Evolutionary conservation across 495 filamentous ascomycete species (phyloP).

Genomic region (Beverwykella pulmonaria): DNA sequence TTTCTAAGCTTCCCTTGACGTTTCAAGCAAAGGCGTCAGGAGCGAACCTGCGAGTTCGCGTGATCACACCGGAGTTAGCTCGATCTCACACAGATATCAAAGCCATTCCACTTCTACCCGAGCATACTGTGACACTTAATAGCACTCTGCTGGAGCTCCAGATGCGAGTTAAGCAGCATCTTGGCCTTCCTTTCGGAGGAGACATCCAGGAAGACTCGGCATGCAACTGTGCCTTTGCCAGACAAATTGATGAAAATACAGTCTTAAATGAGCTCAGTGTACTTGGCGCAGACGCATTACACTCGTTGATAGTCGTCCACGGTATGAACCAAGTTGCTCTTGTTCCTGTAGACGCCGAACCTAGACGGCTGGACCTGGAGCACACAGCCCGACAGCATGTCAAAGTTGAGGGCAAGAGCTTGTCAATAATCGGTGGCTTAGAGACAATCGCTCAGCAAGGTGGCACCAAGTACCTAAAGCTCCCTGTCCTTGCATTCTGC

Average conservation of each 20-base stretch:
- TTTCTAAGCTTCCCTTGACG: background rate
- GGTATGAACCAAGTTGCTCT: constrained; percentile 31
- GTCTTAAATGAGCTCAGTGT: background rate
- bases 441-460: background rate
- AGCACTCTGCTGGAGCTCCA: constrained; percentile 11
- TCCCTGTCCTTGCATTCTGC: constrained; percentile 26
- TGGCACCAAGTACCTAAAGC: constrained; percentile 8
- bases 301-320: constrained; percentile 24
- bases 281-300: constrained; percentile 5
- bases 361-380: background rate
- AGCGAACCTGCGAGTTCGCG: constrained; percentile 20
- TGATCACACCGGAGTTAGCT: constrained; percentile 32
- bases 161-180: constrained; percentile 21
- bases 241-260: constrained; percentile 28
- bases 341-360: background rate
- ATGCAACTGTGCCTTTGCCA: constrained; percentile 43
- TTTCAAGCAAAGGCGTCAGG: background rate
- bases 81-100: constrained; percentile 12
- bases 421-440: constrained; percentile 6
- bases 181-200: constrained; percentile 4
- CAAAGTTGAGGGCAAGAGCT: background rate
- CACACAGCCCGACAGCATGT: background rate
- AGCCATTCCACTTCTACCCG: constrained; percentile 4
- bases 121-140: background rate
- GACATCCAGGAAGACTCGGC: constrained; percentile 12